Evolutionary conservation across 768 basidiomycete species (phyloP).

Genomic region (Porphyrellus cyaneotinctus): DNA sequence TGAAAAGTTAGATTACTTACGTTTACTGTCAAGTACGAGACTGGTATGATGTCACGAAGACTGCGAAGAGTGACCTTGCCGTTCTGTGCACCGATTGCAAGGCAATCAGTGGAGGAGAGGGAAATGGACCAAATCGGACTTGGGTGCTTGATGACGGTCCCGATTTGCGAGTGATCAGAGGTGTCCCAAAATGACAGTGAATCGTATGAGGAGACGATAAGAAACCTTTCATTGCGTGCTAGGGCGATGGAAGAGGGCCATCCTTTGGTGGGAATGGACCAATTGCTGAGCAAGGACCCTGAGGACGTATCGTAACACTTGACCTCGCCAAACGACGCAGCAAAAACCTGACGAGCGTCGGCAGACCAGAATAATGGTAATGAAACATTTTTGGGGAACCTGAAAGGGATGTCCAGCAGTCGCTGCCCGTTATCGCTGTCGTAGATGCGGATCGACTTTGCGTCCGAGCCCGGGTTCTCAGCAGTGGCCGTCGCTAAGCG

Average conservation of each 20-base stretch:
- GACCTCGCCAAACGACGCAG: not conserved
- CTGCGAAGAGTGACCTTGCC: not conserved
- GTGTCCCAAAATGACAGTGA: conserved; percentile 2
- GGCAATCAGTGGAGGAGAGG: not conserved
- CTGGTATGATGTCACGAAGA: not conserved
- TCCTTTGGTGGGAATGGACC: not conserved
- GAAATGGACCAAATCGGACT: not conserved
- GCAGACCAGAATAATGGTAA: not conserved
- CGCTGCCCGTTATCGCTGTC: not conserved
- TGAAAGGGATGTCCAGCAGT: not conserved
- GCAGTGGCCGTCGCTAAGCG: not conserved
- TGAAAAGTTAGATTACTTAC: not conserved
- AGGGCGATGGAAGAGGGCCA: not conserved
- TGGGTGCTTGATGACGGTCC: not conserved
- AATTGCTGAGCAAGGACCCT: not conserved
- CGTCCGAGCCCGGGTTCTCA: no score
- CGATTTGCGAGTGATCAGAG: not conserved
- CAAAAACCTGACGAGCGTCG: not conserved
- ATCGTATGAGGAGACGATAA: not conserved
- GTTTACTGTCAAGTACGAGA: not conserved
- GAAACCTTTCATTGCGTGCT: not conserved
- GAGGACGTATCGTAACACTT: not conserved
- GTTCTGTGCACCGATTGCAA: not conserved
- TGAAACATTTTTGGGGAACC: not conserved
- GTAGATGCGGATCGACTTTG: not conserved